phyloP scores from a whole-genome alignment of 2,329 filamentous ascomycete genomes.

The Neonectria faginata region DNA sequence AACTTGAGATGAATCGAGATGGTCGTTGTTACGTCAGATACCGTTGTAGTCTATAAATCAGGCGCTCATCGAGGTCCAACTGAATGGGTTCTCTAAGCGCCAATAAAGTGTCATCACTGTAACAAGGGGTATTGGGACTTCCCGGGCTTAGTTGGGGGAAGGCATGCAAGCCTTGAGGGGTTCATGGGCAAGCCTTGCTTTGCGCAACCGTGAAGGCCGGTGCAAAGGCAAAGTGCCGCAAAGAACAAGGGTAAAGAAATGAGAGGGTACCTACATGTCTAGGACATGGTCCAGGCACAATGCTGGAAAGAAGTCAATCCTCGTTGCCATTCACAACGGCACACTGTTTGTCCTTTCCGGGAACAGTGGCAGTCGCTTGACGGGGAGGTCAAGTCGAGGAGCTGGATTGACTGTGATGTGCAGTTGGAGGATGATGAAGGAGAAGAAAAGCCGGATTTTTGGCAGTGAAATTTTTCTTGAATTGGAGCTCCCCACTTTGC shows the following conservation, averaged over 20 bases:
- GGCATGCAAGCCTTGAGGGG: conserved; percentile 10
- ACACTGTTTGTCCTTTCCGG: conserved; percentile 34
- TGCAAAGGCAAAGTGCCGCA: conserved; percentile 7
- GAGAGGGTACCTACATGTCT: conserved; percentile 45
- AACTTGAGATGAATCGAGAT: conserved; percentile 17
- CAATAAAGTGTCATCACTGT: conserved; percentile 71
- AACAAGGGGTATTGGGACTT: conserved; percentile 43
- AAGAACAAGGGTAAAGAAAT: conserved; percentile 17
- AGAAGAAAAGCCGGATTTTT: conserved; percentile 25
- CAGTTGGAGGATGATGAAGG: conserved; percentile 35
- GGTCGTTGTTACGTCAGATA: conserved; percentile 77
- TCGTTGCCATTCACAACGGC: conserved; percentile 45
- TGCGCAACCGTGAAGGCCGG: background rate
- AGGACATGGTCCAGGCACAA: conserved; percentile 47
- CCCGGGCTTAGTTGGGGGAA: background rate
- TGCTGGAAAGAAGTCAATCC: conserved; percentile 39
- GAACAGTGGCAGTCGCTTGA: conserved; percentile 37
- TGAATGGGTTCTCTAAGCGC: conserved; percentile 71
- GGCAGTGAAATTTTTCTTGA: conserved; percentile 42
- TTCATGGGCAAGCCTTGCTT: background rate
- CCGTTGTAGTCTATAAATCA: conserved; percentile 93
- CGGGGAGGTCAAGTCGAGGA: conserved; percentile 34
- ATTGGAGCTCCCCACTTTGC: conserved; percentile 47
- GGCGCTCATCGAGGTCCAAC: conserved; percentile 71
- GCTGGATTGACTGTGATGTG: conserved; percentile 26